These are phyloP conservation scores for Castanea mollissima DNA, from an alignment of 306 rosid species.

Conservation along the genomic window DNA sequence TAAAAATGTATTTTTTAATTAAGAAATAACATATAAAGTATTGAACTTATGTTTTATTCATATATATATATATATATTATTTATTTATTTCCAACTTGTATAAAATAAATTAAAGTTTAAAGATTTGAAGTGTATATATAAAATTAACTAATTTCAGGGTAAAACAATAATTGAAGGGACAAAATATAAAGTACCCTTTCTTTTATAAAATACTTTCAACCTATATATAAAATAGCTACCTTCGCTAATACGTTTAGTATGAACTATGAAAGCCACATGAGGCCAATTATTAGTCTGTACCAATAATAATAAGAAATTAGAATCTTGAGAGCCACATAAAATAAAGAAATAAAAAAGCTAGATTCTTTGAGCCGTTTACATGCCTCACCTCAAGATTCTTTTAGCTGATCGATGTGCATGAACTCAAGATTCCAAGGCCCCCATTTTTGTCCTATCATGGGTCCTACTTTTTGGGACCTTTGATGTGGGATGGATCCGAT, in stretches of 20 bases:
- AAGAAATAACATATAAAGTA: accelerated
- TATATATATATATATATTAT: too few species aligned
- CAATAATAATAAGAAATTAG: not conserved
- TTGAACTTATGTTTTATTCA: accelerated
- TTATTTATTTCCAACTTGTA: too few species aligned
- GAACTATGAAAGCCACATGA: not conserved
- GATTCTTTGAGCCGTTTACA: not conserved
- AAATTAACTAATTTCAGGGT: too few species aligned
- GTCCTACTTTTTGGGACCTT: not conserved
- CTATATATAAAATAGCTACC: not conserved
- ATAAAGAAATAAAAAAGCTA: not conserved
- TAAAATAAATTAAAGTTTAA: too few species aligned
- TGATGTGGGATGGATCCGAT: not conserved
- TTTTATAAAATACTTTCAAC: not conserved
- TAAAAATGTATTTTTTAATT: accelerated
- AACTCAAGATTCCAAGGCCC: not conserved
- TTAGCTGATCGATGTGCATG: not conserved
- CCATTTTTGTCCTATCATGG: too few species aligned
- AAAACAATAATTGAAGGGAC: not conserved
- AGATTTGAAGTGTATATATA: too few species aligned
- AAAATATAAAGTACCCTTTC: not conserved
- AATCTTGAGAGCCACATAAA: slow-evolving; percentile 2
- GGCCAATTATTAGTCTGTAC: not conserved
- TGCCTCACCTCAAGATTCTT: not conserved
- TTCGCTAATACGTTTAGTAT: not conserved